Base-by-base conservation (phyloP, 495 filamentous ascomycete genomes). In the Tuber calosporum region DNA sequence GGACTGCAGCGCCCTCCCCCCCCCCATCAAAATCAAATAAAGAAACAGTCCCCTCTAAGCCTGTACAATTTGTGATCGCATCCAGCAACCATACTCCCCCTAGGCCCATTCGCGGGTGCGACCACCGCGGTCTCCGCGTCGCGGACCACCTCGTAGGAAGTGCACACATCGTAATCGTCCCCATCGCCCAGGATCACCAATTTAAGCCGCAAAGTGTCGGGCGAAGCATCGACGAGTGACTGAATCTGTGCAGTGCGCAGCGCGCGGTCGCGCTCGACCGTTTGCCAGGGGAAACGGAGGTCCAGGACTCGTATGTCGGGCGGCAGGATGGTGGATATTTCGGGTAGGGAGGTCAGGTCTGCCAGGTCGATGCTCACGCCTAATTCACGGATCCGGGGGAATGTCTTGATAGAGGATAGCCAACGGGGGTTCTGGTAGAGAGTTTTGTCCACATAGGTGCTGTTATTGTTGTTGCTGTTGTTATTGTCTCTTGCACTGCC, bases 41-140 rank as follows among this genome's bases (percentile, higher is more conserved):
- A 62, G 30, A 62, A 62, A 62, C 53, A 62, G 30, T 62, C 53
- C 53, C 53, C 53, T 62, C 53, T 62, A 62, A 62, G 53, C n/a
- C 20, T 62, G 53, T 62, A 62, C 53, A 62, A 62, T 30, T 62
- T 62, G 30, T 62, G 53, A 30, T 62, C 53, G 53, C 53, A 62
- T 62, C 53, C 53, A 26, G 53, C 53, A 4, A 62, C 53, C 53
- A 62, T 62, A 3, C 53, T 62, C n/a, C 53, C 53, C 11, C 53
- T 62, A 0, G 53, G 53, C 53, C 53, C 53, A 17, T 62, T 62
- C 2, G 53, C 53, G 11, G 53, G 53, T 11, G 53, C 53, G 26
- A 62, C 53, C 11, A 62, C 53, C n/a, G 9, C 26, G 20, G n/a
- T 3, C 53, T 30, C 53, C 53, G 26, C 53, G 53, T 62, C 53